These are phyloP conservation scores for Betula pendula DNA, from an alignment of 306 rosid genomes.

Conservation along the genomic window DNA sequence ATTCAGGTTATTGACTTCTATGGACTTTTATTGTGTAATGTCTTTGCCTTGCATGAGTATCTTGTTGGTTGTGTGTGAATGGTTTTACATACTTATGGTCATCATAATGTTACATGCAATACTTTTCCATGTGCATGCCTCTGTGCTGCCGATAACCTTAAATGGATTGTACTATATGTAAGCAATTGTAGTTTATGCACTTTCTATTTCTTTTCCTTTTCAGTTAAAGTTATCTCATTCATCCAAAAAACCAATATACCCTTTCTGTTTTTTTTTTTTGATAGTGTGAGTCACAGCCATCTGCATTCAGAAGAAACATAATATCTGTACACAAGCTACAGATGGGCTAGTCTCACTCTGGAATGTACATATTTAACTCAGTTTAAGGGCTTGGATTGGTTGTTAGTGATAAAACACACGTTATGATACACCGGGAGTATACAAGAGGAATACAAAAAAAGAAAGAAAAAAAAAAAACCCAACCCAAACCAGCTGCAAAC, in stretches of 20 bases:
- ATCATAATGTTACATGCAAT: background rate
- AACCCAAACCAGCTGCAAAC: too few species aligned
- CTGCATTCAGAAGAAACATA: background rate
- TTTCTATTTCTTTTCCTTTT: too few species aligned
- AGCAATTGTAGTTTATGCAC: background rate
- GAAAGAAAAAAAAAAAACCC: too few species aligned
- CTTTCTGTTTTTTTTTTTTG: background rate
- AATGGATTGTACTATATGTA: background rate
- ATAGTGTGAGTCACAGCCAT: background rate
- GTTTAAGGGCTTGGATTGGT: too few species aligned
- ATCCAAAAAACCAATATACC: too few species aligned
- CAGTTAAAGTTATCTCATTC: too few species aligned
- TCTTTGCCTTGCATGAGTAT: background rate
- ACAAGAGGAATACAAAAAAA: too few species aligned
- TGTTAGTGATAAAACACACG: too few species aligned
- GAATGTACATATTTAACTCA: too few species aligned
- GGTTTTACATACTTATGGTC: background rate
- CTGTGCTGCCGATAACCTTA: background rate
- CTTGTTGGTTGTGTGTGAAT: conserved; percentile 13
- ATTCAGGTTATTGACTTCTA: conserved; percentile 61
- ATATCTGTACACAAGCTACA: background rate
- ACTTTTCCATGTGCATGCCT: background rate
- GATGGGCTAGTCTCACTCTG: background rate
- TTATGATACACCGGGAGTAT: too few species aligned
- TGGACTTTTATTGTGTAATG: conserved; percentile 9